These are phyloP conservation scores for Dillenia turbinata DNA, from an alignment of 164 flowering plant genomes.

Conservation along the genomic window DNA sequence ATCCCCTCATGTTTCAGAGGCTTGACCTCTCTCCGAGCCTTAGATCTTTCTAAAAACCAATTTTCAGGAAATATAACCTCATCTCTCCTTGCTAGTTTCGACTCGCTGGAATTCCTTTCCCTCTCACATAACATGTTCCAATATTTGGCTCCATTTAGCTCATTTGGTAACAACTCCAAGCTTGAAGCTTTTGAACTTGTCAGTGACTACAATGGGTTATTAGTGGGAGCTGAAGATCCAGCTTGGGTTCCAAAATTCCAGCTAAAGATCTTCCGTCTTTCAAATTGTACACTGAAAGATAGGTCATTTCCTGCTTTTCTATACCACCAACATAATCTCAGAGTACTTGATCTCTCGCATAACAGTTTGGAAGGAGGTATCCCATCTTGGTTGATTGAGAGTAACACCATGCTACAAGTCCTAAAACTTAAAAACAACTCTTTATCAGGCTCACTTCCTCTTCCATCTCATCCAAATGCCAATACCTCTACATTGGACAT, in stretches of 20 bases:
- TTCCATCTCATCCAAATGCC: constrained; percentile 1
- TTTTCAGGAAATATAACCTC: constrained; percentile 10
- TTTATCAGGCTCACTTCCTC: constrained; percentile 2
- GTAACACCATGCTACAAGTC: constrained; percentile 5
- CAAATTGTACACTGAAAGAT: not conserved
- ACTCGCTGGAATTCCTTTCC: constrained; percentile 4
- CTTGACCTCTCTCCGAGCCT: constrained; percentile 12
- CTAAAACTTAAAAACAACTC: constrained; percentile 1
- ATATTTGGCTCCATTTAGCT: constrained; percentile 4
- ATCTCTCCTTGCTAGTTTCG: constrained; percentile 2
- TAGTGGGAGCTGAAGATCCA: not conserved
- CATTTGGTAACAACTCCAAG: constrained; percentile 8
- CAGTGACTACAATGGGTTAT: not conserved
- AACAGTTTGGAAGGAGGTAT: constrained; percentile 3
- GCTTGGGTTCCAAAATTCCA: constrained; percentile 6
- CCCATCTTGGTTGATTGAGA: constrained; percentile 18
- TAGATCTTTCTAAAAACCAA: constrained; percentile 14
- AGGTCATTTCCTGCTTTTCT: constrained; percentile 13
- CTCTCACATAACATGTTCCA: constrained; percentile 8
- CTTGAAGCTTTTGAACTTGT: not conserved
- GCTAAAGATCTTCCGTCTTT: not conserved
- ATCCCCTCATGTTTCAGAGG: constrained; percentile 15
- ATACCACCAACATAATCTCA: constrained; percentile 5
- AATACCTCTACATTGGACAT: not conserved
- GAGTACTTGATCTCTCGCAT: constrained; percentile 1